Conservation (phyloP, 306 rosid genomes). For the Vicia sativa region DNA sequence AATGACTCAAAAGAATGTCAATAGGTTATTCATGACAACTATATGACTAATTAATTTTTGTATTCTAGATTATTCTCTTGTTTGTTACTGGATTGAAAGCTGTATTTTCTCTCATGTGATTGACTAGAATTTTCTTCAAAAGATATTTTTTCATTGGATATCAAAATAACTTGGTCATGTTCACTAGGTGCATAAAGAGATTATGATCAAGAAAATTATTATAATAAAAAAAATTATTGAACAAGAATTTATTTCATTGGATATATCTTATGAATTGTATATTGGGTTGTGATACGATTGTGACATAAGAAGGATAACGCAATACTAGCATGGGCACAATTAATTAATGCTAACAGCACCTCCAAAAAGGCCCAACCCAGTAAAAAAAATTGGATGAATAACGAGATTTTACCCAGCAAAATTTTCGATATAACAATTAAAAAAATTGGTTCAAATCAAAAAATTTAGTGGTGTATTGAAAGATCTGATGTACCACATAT, state of each 20-base stretch:
- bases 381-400: too few species aligned
- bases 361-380: too few species aligned
- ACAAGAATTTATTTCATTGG: neutral
- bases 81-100: neutral
- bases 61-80: slow-evolving; percentile 4
- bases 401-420: too few species aligned
- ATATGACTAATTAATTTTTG: too few species aligned
- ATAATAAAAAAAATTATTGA: neutral
- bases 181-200: neutral
- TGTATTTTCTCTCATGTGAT: neutral
- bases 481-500: too few species aligned
- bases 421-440: too few species aligned
- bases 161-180: slow-evolving; percentile 1
- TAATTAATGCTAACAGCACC: too few species aligned
- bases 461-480: too few species aligned
- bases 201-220: neutral
- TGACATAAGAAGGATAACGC: too few species aligned
- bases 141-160: neutral
- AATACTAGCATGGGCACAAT: too few species aligned
- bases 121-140: neutral
- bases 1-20: slow-evolving; percentile 8
- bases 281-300: neutral
- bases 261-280: neutral
- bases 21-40: slow-evolving; percentile 18
- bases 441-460: too few species aligned